A percentile compares a stretch with the other conserved stretches of the same genome.
phyloP scores from a whole-genome alignment of 169 alveolate genomes.

The Toxoplasma gondii region DNA sequence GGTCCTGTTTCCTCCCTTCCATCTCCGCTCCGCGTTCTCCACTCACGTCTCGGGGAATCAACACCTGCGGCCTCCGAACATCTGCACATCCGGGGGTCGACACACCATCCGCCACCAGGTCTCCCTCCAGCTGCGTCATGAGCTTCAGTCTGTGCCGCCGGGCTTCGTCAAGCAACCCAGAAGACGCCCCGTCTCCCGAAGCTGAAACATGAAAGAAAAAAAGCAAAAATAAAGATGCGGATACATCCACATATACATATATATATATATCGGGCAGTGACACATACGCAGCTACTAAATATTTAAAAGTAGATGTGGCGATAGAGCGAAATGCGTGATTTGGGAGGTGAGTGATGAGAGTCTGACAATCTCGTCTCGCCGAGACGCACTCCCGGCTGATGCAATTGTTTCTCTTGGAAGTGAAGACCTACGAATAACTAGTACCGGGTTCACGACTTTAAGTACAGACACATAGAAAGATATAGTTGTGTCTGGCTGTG shows the following conservation, averaged over 20 bases:
- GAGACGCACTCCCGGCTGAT: no score
- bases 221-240: neutral
- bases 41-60: neutral
- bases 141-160: slow-evolving; percentile 8
- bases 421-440: no score
- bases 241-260: neutral
- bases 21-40: neutral
- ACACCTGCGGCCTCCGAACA: neutral
- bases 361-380: no score
- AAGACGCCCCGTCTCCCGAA: neutral
- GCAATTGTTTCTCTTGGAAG: no score
- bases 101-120: neutral
- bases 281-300: no score
- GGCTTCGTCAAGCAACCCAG: neutral
- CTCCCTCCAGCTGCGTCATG: neutral
- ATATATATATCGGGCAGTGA: no score
- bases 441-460: no score
- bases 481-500: neutral
- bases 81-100: neutral
- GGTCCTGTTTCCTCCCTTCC: neutral
- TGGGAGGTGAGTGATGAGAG: no score
- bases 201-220: neutral
- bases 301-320: no score
- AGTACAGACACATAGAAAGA: no score
- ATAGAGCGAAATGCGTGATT: no score